These are phyloP conservation scores for Calcarisporium arbuscula DNA, from an alignment of 2,329 filamentous ascomycete genomes.

Conservation along the genomic window DNA sequence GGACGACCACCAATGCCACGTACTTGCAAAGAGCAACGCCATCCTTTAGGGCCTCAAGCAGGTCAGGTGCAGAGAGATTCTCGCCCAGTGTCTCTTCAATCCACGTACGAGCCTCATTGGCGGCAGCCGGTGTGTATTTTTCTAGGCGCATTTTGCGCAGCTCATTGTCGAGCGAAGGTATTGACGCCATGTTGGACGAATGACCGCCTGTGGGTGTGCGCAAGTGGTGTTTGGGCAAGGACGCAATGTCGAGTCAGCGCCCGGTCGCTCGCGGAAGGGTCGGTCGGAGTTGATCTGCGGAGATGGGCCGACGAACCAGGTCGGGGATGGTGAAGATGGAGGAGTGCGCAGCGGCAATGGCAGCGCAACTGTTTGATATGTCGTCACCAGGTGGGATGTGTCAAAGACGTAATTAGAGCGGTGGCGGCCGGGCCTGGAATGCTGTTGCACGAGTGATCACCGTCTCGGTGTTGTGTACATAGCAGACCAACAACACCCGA, in stretches of 20 bases:
- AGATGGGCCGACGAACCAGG: too few relatives aligned
- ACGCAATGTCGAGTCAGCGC: not conserved
- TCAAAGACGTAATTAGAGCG: too few relatives aligned
- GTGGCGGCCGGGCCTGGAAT: too few relatives aligned
- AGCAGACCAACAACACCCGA: too few relatives aligned
- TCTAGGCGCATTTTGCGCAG: conserved; percentile 87
- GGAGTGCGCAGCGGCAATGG: too few relatives aligned
- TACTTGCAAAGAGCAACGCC: conserved; percentile 90
- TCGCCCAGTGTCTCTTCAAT: conserved; percentile 77
- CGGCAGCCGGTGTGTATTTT: conserved; percentile 86
- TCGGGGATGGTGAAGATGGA: too few relatives aligned
- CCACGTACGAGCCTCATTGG: conserved; percentile 78
- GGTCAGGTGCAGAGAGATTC: conserved; percentile 63
- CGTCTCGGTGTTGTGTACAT: too few relatives aligned
- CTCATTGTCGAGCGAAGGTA: conserved; percentile 90
- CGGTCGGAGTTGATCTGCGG: too few relatives aligned
- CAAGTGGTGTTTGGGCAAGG: not conserved
- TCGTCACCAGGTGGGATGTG: too few relatives aligned
- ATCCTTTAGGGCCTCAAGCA: conserved; percentile 83
- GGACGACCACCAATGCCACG: conserved; percentile 19
- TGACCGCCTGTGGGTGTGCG: not conserved
- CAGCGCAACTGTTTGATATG: too few relatives aligned
- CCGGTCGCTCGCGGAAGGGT: too few relatives aligned
- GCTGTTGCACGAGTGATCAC: too few relatives aligned
- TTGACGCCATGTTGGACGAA: conserved; percentile 70